A percentile compares a stretch with the other conserved stretches of the same genome.
These are phyloP conservation scores for Capsicum baccatum DNA, from an alignment of 257 asterid genomes.

Conservation along the genomic window DNA sequence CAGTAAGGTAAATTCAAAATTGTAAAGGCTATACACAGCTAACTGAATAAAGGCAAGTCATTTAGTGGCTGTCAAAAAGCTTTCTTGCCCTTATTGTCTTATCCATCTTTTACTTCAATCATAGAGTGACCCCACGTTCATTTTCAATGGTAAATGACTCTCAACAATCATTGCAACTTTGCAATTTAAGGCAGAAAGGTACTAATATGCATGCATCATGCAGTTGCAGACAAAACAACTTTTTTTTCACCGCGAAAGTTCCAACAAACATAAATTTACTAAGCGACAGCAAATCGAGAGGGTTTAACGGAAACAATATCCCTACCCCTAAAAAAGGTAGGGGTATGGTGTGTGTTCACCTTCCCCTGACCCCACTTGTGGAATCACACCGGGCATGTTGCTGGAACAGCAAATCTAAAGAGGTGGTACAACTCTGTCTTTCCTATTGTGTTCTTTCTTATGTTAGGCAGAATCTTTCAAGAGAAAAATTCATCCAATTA, in stretches of 20 bases:
- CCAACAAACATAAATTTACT: neutral
- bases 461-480: neutral
- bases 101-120: conserved; percentile 31
- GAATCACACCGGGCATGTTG: neutral
- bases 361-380: neutral
- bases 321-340: neutral
- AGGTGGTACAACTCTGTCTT: neutral
- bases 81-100: conserved; percentile 7
- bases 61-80: conserved; percentile 28
- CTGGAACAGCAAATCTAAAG: neutral
- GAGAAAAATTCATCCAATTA: neutral
- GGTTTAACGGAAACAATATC: neutral
- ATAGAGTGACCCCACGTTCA: conserved; percentile 30
- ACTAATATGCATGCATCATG: conserved; percentile 26
- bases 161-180: conserved; percentile 32
- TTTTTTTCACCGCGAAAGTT: neutral
- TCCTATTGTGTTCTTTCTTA: neutral
- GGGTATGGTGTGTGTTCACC: neutral
- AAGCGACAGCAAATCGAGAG: neutral
- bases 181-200: conserved; percentile 22
- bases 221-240: conserved; percentile 8
- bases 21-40: neutral
- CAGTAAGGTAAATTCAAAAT: conserved; percentile 8
- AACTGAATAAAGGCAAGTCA: conserved; percentile 16
- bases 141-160: conserved; percentile 17